Conservation (phyloP, 1,284 basidiomycete species). For the Ceratobasidium sp. region DNA sequence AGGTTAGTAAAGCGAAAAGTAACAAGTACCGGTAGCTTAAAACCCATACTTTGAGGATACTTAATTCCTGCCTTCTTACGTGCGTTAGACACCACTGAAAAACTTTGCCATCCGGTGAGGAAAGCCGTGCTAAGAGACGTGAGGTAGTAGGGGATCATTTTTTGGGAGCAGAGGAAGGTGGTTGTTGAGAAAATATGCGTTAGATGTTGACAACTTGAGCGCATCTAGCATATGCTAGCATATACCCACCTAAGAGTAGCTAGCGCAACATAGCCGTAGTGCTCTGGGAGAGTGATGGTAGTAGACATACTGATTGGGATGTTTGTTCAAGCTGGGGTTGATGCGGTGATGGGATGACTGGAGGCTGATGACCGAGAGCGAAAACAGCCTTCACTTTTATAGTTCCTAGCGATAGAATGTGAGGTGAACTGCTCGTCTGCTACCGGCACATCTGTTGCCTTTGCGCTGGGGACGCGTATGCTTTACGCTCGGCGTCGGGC, state of each 20-base stretch:
- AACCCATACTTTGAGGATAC: constrained; percentile 45
- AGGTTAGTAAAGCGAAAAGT: background rate
- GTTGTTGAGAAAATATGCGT: background rate
- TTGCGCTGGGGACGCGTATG: background rate
- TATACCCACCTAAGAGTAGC: constrained; percentile 31
- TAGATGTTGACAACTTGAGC: background rate
- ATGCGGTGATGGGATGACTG: background rate
- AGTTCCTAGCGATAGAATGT: background rate
- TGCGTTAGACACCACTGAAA: constrained; percentile 1
- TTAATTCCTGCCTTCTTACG: constrained; percentile 45
- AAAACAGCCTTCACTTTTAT: background rate
- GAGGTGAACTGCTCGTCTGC: background rate
- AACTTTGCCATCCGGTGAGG: constrained; percentile 17
- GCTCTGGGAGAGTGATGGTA: constrained; percentile 43
- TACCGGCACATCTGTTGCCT: background rate
- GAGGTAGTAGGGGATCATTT: no score
- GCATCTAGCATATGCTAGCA: background rate
- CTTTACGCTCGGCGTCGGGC: constrained; percentile 13
- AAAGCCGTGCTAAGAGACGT: constrained; percentile 33
- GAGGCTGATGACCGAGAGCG: background rate
- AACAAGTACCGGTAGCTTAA: background rate
- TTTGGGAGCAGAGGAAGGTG: no score
- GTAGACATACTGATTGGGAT: constrained; percentile 34
- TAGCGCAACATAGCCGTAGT: constrained; percentile 46
- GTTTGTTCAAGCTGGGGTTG: constrained; percentile 1